Evolutionary conservation across 345 rosid species (phyloP).

Genomic region (Lepidium africanum): DNA sequence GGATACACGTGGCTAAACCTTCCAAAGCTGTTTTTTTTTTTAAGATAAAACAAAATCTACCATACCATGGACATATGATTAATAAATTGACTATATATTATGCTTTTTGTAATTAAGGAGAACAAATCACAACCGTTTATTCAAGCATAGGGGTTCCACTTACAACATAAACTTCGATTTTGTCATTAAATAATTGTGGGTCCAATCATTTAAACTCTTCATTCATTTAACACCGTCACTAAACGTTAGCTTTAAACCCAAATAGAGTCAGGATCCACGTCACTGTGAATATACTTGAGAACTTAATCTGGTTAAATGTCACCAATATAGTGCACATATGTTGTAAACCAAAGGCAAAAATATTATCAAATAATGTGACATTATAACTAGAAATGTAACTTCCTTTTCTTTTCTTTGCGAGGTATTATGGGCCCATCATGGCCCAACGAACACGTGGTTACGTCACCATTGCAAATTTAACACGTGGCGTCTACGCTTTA

Average conservation of each 20-base stretch:
- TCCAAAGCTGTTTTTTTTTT: constrained; percentile 13
- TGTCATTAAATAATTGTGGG: not conserved
- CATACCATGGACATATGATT: not conserved
- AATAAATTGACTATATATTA: not conserved
- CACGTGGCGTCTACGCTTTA: constrained; percentile 21
- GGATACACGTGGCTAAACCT: constrained; percentile 28
- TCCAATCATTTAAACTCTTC: constrained; percentile 2
- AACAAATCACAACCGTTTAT: constrained; percentile 1
- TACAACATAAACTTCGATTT: not conserved
- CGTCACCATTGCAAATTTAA: constrained; percentile 5
- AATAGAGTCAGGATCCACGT: not conserved
- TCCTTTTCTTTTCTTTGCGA: too few relatives aligned
- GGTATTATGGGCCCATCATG: constrained; percentile 8
- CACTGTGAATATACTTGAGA: not conserved
- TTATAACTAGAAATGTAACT: not conserved
- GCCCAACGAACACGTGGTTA: constrained; percentile 38
- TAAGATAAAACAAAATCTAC: constrained; percentile 1
- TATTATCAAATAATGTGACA: not conserved
- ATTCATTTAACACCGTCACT: not conserved
- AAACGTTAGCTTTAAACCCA: not conserved
- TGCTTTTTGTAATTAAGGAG: not conserved
- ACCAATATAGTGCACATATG: not conserved
- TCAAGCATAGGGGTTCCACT: not conserved
- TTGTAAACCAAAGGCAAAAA: not conserved
- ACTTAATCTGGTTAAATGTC: not conserved